phyloP scores from a whole-genome alignment of 2,329 filamentous ascomycete genomes.

The Tolypocladium paradoxum region DNA sequence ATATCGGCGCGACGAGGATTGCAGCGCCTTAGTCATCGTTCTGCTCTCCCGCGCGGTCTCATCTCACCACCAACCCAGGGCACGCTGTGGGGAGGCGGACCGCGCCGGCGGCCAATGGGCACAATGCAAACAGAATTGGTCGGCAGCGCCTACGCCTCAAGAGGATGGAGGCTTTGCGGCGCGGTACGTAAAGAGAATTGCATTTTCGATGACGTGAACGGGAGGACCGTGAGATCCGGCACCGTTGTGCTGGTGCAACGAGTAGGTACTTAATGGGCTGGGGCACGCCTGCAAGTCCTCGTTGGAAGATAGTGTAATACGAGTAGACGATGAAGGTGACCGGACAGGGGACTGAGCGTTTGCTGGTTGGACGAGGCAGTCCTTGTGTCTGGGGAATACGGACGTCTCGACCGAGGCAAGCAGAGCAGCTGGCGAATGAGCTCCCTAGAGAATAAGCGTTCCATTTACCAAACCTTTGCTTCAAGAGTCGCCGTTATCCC shows the following conservation, averaged over 20 bases:
- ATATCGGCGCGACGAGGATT: background rate
- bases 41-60: background rate
- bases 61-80: background rate
- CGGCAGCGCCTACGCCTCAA: background rate
- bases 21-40: background rate
- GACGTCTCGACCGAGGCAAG: too few species aligned
- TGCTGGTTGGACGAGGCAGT: background rate
- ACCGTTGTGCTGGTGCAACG: background rate
- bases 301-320: background rate
- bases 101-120: constrained; percentile 1
- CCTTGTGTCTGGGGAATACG: too few species aligned
- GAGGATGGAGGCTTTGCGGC: background rate
- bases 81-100: background rate
- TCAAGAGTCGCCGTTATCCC: background rate
- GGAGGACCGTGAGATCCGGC: background rate
- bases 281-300: background rate
- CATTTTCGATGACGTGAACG: background rate
- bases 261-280: background rate
- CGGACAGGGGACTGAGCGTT: background rate
- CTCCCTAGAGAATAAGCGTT: background rate
- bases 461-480: too few species aligned
- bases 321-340: too few species aligned
- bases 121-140: constrained; percentile 2
- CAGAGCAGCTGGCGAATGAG: background rate
- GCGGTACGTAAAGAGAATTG: constrained; percentile 3